A percentile compares a stretch with the other conserved stretches of the same genome.
Conservation (phyloP, 2,329 filamentous ascomycete genomes). For the Tolypocladium inflatum region DNA sequence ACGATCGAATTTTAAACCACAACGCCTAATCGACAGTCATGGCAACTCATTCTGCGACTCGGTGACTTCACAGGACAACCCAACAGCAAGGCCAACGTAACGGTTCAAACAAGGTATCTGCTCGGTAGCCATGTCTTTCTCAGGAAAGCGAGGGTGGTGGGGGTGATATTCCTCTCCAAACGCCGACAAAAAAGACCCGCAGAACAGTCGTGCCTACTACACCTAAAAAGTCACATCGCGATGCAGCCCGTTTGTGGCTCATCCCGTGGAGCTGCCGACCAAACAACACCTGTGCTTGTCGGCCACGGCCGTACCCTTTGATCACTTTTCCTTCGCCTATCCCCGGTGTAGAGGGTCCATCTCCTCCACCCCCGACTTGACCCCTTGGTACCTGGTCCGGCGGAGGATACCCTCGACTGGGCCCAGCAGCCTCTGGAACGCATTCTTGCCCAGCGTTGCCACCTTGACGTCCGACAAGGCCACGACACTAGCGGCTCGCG, state of each 20-base stretch:
- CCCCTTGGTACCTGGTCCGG: conserved; percentile 55
- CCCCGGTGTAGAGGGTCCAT: conserved; percentile 52
- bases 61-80: background rate
- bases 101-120: conserved; percentile 20
- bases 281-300: background rate
- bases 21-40: background rate
- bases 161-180: conserved; percentile 13
- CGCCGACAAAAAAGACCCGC: conserved; percentile 12
- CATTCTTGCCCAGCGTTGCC: conserved; percentile 82
- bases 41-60: background rate
- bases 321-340: conserved; percentile 5
- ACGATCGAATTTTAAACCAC: background rate
- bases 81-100: background rate
- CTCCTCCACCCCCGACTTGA: conserved; percentile 54
- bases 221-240: background rate
- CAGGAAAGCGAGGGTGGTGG: conserved; percentile 22
- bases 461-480: conserved; percentile 85
- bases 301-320: too few species aligned
- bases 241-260: background rate
- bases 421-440: conserved; percentile 86
- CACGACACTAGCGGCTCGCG: conserved; percentile 80
- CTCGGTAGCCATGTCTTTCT: conserved; percentile 24
- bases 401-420: conserved; percentile 94
- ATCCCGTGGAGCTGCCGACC: background rate
- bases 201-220: conserved; percentile 4